phyloP scores from a whole-genome alignment of 2,329 filamentous ascomycete genomes.

The Talaromyces sp. region DNA sequence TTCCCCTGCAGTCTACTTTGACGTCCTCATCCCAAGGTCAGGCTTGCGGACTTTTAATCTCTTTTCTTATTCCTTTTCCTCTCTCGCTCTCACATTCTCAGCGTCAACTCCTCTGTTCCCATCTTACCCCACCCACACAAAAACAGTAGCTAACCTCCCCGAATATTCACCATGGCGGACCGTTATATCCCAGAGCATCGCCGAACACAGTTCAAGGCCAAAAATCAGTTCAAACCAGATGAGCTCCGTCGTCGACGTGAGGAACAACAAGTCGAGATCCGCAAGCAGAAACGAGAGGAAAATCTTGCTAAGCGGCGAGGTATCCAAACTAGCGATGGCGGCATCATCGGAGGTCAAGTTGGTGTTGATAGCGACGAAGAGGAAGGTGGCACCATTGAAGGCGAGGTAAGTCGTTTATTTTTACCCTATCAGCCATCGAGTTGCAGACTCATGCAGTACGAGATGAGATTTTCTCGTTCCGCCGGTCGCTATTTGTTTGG shows the following conservation, averaged over 20 bases:
- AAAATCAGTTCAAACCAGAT: constrained; percentile 98
- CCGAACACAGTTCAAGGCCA: constrained; percentile 98
- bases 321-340: constrained; percentile 72
- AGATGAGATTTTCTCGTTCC: neutral
- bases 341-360: constrained; percentile 34
- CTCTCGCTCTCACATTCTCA: constrained; percentile 12
- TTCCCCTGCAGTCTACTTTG: constrained; percentile 19
- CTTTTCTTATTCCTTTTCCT: neutral
- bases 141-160: constrained; percentile 7
- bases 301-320: constrained; percentile 97
- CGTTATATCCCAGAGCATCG: constrained; percentile 99
- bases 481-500: constrained; percentile 6
- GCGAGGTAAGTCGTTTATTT: constrained; percentile 67
- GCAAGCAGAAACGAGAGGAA: constrained; percentile 97
- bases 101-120: constrained; percentile 21
- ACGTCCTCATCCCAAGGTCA: constrained; percentile 13
- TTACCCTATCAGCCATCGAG: neutral
- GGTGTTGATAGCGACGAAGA: constrained; percentile 91
- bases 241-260: constrained; percentile 97
- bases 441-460: neutral
- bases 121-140: constrained; percentile 23
- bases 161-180: constrained; percentile 73
- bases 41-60: constrained; percentile 5
- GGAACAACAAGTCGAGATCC: constrained; percentile 98
- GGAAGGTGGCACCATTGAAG: constrained; percentile 90